A percentile compares a stretch with the other conserved stretches of the same genome.
phyloP scores from a whole-genome alignment of 2,329 filamentous ascomycete genomes.

The Sclerotinia nivalis region DNA sequence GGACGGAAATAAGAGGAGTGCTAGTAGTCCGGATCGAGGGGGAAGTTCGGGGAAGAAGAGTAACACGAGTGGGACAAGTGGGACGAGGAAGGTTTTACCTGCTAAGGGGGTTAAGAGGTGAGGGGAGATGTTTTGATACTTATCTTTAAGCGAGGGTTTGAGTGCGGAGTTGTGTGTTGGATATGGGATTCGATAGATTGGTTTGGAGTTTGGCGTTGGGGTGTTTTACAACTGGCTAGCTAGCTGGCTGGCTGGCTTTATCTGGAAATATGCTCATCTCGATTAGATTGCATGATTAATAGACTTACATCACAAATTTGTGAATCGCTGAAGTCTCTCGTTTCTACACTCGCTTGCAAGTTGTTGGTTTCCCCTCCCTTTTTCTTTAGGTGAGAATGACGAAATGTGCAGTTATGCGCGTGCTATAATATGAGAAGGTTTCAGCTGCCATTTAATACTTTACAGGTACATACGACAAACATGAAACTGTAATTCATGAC shows the following conservation, averaged over 20 bases:
- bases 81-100: background rate
- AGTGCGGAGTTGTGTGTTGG: background rate
- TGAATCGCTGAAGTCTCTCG: background rate
- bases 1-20: background rate
- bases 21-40: background rate
- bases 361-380: background rate
- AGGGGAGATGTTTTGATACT: background rate
- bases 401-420: too few species aligned
- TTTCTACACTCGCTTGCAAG: background rate
- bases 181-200: background rate
- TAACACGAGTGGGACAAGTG: too few species aligned
- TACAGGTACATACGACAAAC: too few species aligned
- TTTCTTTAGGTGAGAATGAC: background rate
- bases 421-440: background rate
- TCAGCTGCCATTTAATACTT: background rate
- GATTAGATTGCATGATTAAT: background rate
- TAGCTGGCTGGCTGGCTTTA: background rate
- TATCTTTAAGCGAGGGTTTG: too few species aligned
- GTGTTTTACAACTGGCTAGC: background rate
- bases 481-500: background rate
- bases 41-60: background rate
- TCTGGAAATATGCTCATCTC: background rate
- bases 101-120: background rate
- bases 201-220: background rate
- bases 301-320: background rate